These are phyloP conservation scores for Fusarium continuum DNA, from an alignment of 2,329 filamentous ascomycete genomes.

Conservation along the genomic window DNA sequence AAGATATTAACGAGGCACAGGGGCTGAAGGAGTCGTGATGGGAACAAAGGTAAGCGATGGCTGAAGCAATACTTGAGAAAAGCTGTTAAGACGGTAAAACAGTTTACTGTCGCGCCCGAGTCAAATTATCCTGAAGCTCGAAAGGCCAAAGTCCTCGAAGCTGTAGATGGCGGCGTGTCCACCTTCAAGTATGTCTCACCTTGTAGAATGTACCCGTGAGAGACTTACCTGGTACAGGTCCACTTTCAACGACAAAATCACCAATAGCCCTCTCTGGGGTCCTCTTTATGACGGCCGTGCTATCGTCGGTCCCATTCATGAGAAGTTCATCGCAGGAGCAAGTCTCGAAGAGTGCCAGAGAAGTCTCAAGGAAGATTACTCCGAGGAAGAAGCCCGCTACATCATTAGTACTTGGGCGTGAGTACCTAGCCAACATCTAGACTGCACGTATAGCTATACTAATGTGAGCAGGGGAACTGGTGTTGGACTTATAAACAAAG, in stretches of 20 bases:
- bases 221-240: conserved; percentile 42
- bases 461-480: conserved; percentile 51
- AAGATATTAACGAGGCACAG: conserved; percentile 36
- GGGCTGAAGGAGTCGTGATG: conserved; percentile 56
- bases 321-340: conserved; percentile 52
- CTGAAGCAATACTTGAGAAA: background rate
- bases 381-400: conserved; percentile 46
- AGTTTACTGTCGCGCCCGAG: conserved; percentile 58
- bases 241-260: conserved; percentile 55
- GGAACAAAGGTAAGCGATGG: conserved; percentile 51
- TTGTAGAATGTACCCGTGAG: background rate
- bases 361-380: conserved; percentile 51
- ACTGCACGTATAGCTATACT: background rate
- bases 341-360: conserved; percentile 54
- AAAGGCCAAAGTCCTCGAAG: conserved; percentile 53
- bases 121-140: conserved; percentile 53
- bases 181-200: conserved; percentile 55
- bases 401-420: conserved; percentile 52
- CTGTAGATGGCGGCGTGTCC: conserved; percentile 54
- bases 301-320: conserved; percentile 52
- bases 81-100: conserved; percentile 26
- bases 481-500: conserved; percentile 56
- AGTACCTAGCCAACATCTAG: conserved; percentile 27
- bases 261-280: conserved; percentile 52
- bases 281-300: conserved; percentile 56